Evolutionary conservation across 371 early-diverging fungal genomes (phyloP).

Genomic region (Rhizopus stolonifer): DNA sequence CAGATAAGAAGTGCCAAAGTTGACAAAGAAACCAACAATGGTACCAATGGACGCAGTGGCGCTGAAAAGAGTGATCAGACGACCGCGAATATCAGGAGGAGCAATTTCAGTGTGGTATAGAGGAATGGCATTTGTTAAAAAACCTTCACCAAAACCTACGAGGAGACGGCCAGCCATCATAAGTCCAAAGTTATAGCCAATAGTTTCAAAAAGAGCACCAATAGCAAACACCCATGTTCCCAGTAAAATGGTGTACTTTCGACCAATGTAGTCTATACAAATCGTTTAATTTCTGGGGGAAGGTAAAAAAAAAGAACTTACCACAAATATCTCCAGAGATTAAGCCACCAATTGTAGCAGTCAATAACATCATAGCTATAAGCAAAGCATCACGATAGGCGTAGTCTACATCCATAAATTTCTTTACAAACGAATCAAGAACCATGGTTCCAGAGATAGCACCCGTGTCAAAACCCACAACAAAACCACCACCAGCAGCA

Average conservation of each 20-base stretch:
- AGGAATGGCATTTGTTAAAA: conserved; percentile 42
- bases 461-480: conserved; percentile 21
- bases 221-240: conserved; percentile 39
- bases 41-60: conserved; percentile 39
- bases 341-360: conserved; percentile 49
- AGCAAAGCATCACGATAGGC: conserved; percentile 47
- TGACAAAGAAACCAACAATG: conserved; percentile 47
- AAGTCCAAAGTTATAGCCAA: conserved; percentile 44
- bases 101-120: conserved; percentile 65
- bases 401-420: conserved; percentile 20
- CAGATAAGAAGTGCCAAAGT: conserved; percentile 47
- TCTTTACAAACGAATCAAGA: conserved; percentile 22
- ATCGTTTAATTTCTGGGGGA: neutral
- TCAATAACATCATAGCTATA: conserved; percentile 42
- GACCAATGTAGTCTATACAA: conserved; percentile 39
- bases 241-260: conserved; percentile 38
- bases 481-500: conserved; percentile 27
- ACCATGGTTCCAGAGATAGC: conserved; percentile 20
- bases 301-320: conserved; percentile 10
- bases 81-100: conserved; percentile 64
- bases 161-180: conserved; percentile 40
- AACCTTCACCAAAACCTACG: conserved; percentile 47
- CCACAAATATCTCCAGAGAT: conserved; percentile 43
- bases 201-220: conserved; percentile 47
- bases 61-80: conserved; percentile 44